Evolutionary conservation across 2,329 filamentous ascomycete genomes (phyloP).

Genomic region (Hypoxylon sp.): DNA sequence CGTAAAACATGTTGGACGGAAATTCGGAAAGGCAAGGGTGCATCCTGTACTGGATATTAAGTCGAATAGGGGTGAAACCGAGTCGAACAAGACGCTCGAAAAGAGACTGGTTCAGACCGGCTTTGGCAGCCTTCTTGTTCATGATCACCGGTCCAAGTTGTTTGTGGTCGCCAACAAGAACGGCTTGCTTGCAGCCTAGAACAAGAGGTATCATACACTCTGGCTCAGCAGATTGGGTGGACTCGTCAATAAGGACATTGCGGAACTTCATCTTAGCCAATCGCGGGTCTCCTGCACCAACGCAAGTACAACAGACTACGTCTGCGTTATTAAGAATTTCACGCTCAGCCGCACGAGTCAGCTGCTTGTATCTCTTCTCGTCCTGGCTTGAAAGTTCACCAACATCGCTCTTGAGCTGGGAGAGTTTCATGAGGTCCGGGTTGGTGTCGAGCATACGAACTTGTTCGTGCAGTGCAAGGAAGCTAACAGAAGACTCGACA

Average conservation of each 20-base stretch:
- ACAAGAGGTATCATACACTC: constrained; percentile 99
- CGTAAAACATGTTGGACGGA: constrained; percentile 99
- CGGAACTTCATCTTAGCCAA: constrained; percentile 98
- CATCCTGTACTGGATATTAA: constrained; percentile 99
- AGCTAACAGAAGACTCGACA: constrained; percentile 97
- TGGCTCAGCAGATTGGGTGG: constrained; percentile 96
- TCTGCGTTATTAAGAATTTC: constrained; percentile 96
- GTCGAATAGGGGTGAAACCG: constrained; percentile 88
- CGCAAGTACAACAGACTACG: constrained; percentile 98
- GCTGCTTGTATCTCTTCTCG: constrained; percentile 98
- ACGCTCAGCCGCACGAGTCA: constrained; percentile 92
- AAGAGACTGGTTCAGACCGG: constrained; percentile 96
- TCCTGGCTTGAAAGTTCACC: constrained; percentile 95
- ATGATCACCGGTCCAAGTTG: constrained; percentile 98
- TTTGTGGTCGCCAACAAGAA: constrained; percentile 98
- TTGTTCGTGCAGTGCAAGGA: constrained; percentile 95
- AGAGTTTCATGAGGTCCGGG: constrained; percentile 90
- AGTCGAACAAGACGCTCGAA: constrained; percentile 97
- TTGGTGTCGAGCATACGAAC: constrained; percentile 98
- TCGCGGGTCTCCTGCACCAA: constrained; percentile 95
- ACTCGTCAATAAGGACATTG: constrained; percentile 97
- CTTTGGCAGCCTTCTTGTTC: constrained; percentile 99
- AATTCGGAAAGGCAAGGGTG: constrained; percentile 97
- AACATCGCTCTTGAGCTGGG: constrained; percentile 90
- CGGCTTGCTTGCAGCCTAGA: constrained; percentile 97